Base-by-base conservation (phyloP, 345 rosid species). In the Corymbia maculata region DNA sequence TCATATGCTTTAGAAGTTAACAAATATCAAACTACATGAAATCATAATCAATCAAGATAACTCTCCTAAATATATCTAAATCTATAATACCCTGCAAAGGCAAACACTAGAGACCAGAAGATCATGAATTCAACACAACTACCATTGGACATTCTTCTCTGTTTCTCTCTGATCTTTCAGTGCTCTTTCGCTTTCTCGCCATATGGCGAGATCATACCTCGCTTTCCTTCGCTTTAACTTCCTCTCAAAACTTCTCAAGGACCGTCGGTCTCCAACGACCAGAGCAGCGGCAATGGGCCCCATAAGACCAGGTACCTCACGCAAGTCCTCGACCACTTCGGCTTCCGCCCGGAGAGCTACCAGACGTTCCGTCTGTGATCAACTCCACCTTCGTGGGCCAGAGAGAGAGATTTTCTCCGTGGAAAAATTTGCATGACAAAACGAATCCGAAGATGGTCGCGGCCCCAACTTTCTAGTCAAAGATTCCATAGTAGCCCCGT, bases 311-410 rank as follows among this genome's bases (percentile, higher is more conserved):
- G 86, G 59, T 94, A 91, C 89, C 93, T 89, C 90, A 89, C 96
- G 24, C 96, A 95, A 88, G 89, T 88, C 36, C 92, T 95, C 2
- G 96, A 95, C 85, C 97, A 94, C 93, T 94, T 94, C 91, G 90
- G 89, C 88, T 94, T 86, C 92, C 90, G 55, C 47, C 94, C 93
- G 7, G 85, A 87, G 24, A 93, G 96, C 89, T 95, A 94, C 82
- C 91, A 93, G 66, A 92, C 87, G 3, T 94, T 95, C 91, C 88
- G 92, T 96, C 95, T 88, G 93, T 96, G 68, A 91, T 93, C 90
- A 95, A 94, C 91, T 47, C 66, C 86, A 66, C 88, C 28, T 91
- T 89, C 88, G n/a, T 94, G 97, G 96, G 17, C 75, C 4, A 61
- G 32, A 61, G 70, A 61, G n/a, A n/a, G n/a, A n/a, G n/a, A n/a